phyloP scores from a whole-genome alignment of 1,139 yeast genomes.

The Saccharomycopsis hybrid region DNA sequence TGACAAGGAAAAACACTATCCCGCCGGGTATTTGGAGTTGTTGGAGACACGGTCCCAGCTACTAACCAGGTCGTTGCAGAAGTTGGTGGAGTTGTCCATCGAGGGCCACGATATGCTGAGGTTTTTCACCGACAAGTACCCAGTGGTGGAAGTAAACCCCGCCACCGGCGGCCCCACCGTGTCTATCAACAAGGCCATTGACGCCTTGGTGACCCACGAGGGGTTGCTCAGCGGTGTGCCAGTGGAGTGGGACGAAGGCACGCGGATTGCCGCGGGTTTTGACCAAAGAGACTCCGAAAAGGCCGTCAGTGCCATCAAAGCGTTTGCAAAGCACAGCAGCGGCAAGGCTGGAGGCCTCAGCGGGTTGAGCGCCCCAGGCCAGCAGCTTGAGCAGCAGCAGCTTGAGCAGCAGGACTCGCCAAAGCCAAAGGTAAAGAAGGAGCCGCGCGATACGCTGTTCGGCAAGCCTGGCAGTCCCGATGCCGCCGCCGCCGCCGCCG shows the following conservation, averaged over 20 bases:
- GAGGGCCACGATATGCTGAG: conserved; percentile 26
- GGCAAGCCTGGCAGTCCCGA: too few species aligned
- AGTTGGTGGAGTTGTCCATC: conserved; percentile 34
- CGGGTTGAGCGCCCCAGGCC: neutral
- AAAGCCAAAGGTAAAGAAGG: neutral
- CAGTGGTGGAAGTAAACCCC: neutral
- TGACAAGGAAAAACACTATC: conserved; percentile 53
- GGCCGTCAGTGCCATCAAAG: conserved; percentile 26
- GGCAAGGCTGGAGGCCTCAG: too few species aligned
- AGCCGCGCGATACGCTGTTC: too few species aligned
- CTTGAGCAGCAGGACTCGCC: neutral
- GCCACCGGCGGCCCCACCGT: conserved; percentile 23
- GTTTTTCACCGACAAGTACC: conserved; percentile 11
- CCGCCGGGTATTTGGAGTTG: conserved; percentile 63
- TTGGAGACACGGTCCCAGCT: conserved; percentile 62
- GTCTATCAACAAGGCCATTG: conserved; percentile 47
- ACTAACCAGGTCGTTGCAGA: conserved; percentile 47
- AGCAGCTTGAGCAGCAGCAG: neutral
- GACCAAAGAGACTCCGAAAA: conserved; percentile 26
- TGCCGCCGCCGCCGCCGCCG: neutral
- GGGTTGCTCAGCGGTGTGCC: conserved; percentile 25
- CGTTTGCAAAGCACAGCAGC: conserved; percentile 23
- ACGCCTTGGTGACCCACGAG: conserved; percentile 36
- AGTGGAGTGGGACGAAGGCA: conserved; percentile 22
- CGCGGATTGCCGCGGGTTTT: conserved; percentile 16